Percentiles rank a stretch among this genome's conserved stretches.
Conservation (phyloP, 2,329 filamentous ascomycete species). For the Achaetomium macrosporum region DNA sequence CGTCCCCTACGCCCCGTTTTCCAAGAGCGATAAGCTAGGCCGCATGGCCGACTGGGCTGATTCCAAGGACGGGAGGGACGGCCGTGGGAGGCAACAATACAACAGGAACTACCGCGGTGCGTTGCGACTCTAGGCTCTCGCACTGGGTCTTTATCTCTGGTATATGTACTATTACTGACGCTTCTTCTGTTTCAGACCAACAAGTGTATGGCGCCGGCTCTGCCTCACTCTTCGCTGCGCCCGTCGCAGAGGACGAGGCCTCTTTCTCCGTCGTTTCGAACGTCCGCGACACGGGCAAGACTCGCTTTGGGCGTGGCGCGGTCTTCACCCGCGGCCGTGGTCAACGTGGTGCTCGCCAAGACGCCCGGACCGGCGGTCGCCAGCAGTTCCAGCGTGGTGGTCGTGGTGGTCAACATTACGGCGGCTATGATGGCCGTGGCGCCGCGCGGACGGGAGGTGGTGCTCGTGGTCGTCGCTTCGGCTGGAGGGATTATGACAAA, state of each 20-base stretch:
- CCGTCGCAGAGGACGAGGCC: constrained; percentile 89
- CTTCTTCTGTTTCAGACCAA: constrained; percentile 57
- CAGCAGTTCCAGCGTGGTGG: constrained; percentile 65
- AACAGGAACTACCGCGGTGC: constrained; percentile 88
- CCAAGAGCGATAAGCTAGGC: constrained; percentile 96
- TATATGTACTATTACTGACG: constrained; percentile 14
- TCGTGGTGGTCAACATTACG: constrained; percentile 50
- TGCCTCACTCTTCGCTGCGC: constrained; percentile 81
- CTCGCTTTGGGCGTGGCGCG: constrained; percentile 81
- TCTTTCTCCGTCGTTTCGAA: constrained; percentile 98
- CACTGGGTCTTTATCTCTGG: constrained; percentile 7
- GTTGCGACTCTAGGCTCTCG: constrained; percentile 17
- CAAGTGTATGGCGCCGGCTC: constrained; percentile 93
- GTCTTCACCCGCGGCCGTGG: constrained; percentile 85
- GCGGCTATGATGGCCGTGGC: constrained; percentile 60
- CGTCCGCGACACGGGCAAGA: constrained; percentile 77
- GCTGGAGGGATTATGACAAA: constrained; percentile 99
- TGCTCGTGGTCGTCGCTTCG: constrained; percentile 78
- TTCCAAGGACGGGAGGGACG: constrained; percentile 72
- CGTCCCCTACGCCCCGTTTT: constrained; percentile 95
- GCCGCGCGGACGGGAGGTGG: constrained; percentile 56
- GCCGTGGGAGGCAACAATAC: constrained; percentile 75
- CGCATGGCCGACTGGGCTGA: constrained; percentile 99
- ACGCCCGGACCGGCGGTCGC: constrained; percentile 51
- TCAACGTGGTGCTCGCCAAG: constrained; percentile 60